Evolutionary conservation across 129 eudicot species (phyloP).

Genomic region (Gnaphalium uliginosum): DNA sequence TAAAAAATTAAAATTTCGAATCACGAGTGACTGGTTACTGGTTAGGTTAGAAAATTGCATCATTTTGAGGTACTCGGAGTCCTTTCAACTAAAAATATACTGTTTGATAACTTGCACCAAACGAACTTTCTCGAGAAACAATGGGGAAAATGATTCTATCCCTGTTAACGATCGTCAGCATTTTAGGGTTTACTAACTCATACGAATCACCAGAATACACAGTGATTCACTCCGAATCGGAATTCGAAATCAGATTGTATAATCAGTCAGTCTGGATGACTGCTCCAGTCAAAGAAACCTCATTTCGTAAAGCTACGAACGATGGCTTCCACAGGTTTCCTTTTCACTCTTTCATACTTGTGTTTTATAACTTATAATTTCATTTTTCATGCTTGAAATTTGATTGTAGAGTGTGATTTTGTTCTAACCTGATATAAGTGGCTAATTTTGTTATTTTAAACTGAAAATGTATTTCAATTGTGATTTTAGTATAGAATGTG

Average conservation of each 20-base stretch:
- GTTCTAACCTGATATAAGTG: too few relatives aligned
- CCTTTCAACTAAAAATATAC: too few relatives aligned
- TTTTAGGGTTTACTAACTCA: conserved; percentile 24
- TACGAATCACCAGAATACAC: conserved; percentile 70
- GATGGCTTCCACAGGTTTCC: conserved; percentile 68
- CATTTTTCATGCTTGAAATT: too few relatives aligned
- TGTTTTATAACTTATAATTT: background rate
- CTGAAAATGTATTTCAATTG: too few relatives aligned
- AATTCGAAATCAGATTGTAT: conserved; percentile 70
- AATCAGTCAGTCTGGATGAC: conserved; percentile 66
- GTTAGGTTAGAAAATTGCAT: too few relatives aligned
- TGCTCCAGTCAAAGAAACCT: conserved; percentile 52
- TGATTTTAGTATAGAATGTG: too few relatives aligned
- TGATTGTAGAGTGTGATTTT: too few relatives aligned
- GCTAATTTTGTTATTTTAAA: too few relatives aligned
- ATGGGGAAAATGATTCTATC: conserved; percentile 1
- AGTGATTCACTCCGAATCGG: conserved; percentile 70
- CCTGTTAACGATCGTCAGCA: conserved; percentile 21
- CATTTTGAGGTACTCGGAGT: too few relatives aligned
- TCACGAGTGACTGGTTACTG: too few relatives aligned
- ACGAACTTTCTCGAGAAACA: background rate
- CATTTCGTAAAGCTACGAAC: conserved; percentile 68
- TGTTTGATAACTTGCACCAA: too few relatives aligned
- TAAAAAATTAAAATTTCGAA: too few relatives aligned
- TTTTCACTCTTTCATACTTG: background rate